Evolutionary conservation across 495 filamentous ascomycete genomes (phyloP), one percentile per base, ranked within the genome.

Genomic region (Copromyces sp.): DNA sequence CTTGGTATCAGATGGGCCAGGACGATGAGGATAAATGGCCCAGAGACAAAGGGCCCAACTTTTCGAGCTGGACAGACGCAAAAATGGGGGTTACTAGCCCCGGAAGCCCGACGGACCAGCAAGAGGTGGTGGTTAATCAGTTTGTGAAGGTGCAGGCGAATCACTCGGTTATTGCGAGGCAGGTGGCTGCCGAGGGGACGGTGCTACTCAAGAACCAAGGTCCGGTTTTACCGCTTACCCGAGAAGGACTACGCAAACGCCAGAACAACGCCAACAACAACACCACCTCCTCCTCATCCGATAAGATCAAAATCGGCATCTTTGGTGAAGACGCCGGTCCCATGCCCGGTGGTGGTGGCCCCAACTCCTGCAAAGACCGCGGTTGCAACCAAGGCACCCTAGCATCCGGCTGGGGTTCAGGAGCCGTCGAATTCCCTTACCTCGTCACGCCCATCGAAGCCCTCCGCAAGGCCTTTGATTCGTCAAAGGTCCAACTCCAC

Each of bases 1-100:
- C 94, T 0, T 98, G 94, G 93, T 98, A 96, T 79, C 93, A 96
- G 78, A 81, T 97, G 39, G 89, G 91, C 6, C 94, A 98, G 81
- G 94, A 97, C 77, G 84, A 91, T 69, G 86, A 87, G 81, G 83
- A 83, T 17, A 87, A 83, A 68, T 92, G 89, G 72, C 87, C 91
- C 35, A 87, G 87, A 9, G 82, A 93, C 9, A 89, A 88, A 3
- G 32, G 32, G 1, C 94, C 94, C 12, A 98, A 96, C 80, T 98
- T 98, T 81, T 97, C 93, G 3, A 94, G 92, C 0, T 98, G 93
- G 93, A 94, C 92, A 0, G 80, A 92, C 71, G 89, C 95, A 1
- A 80, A 87, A 69, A 84, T 89, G 70, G 93, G 92, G 38, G 78
- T 89, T 12, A 73, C 90, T 38, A 87, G 92, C 69, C 86, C 87